Base-by-base conservation (phyloP, 805 yeast species). In the Hanseniaspora meyeri region DNA sequence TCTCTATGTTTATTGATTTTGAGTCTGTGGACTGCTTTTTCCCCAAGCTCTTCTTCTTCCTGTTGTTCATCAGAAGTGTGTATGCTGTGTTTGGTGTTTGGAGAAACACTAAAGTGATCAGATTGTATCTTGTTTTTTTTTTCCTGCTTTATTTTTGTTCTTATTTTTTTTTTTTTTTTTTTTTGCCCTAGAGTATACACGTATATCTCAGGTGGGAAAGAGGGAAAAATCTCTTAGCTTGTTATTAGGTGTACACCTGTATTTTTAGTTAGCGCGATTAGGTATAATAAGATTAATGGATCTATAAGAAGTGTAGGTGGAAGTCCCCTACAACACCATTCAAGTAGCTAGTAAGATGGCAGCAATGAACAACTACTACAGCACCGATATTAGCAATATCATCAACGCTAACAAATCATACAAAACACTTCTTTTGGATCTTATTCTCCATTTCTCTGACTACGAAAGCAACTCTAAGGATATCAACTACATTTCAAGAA, bases 401-500 rank as follows among this genome's bases (percentile, higher is more conserved):
- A 36, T 53, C 17, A 29, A 29, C 12, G n/a, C 27, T 5, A 53
- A 46, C 37, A 39, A 46, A 49, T 46, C 49, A 39, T 53, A 53
- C 42, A 53, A 53, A 24, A 19, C 49, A 6, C 43, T 53, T 34
- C 32, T 53, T 17, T 16, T 53, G 12, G 51, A 53, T 7, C 43
- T 53, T 2, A 38, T 53, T 7, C 19, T 53, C 1, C 49, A 53
- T 12, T 53, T 46, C 24, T 38, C 57, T 1, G 57, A 53, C 14
- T 27, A 20, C 14, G 51, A 53, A 39, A 42, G 51, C 5, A 53
- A 45, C 12, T 16, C 47, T 4, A 53, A 53, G 7, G 57, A 53
- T 14, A 39, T 53, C 11, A 53, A 53, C 36, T 53, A 46, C 39
- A 29, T 53, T 8, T 45, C 57, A 9, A 45, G 51, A 39, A 53